A percentile compares a stretch with the other conserved stretches of the same genome.
Evolutionary conservation across 306 rosid species (phyloP).

Genomic region (Quercus dentata): DNA sequence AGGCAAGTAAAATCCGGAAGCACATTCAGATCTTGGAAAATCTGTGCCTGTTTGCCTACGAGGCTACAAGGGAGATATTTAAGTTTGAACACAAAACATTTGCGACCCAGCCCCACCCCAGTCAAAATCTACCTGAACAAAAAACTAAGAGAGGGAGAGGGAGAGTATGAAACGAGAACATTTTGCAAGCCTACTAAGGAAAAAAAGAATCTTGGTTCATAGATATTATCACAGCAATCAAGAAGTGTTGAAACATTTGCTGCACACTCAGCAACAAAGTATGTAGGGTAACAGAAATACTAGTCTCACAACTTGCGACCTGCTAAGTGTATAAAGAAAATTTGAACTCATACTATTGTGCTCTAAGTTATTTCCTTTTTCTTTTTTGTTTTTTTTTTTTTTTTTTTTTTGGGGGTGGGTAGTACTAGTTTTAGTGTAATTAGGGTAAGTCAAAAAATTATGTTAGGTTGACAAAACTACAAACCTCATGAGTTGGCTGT

Average conservation of each 20-base stretch:
- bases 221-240: not conserved
- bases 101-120: not conserved
- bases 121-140: not conserved
- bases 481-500: constrained; percentile 63
- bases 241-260: not conserved
- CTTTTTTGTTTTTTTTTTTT: not conserved
- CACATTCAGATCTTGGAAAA: not conserved
- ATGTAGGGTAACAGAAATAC: not conserved
- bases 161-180: not conserved
- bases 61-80: not conserved
- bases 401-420: not conserved
- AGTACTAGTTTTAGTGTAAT: not conserved
- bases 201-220: not conserved
- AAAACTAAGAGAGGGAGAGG: too few species aligned
- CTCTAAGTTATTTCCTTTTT: not conserved
- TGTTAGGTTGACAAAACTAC: constrained; percentile 10
- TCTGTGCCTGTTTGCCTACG: not conserved
- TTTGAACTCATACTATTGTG: not conserved
- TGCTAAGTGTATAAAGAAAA: too few species aligned
- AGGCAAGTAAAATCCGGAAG: not conserved
- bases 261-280: not conserved
- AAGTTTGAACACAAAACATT: not conserved
- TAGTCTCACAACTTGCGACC: not conserved
- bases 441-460: not conserved
- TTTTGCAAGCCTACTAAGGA: not conserved